Conservation (phyloP, 1,139 yeast species). For the Yamadazyma diddensiae region DNA sequence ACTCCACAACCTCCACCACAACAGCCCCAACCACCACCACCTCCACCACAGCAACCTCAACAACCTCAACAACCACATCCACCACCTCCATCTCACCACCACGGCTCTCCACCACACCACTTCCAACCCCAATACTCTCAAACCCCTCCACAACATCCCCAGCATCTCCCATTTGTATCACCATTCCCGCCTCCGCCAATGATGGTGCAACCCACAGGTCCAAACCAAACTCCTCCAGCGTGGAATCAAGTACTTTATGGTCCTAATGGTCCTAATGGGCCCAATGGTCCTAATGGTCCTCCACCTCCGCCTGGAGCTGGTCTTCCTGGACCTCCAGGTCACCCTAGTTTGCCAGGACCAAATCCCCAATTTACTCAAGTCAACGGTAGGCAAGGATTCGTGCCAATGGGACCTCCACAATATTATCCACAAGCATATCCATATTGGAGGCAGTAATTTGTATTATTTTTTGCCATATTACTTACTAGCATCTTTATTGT, state of each 20-base stretch:
- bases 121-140: slow-evolving; percentile 3
- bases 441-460: slow-evolving; percentile 6
- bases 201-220: slow-evolving; percentile 1
- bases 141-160: slow-evolving; percentile 3
- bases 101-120: not conserved
- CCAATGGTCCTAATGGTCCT: not conserved
- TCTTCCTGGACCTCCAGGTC: slow-evolving; percentile 2
- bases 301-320: not conserved
- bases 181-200: slow-evolving; percentile 6
- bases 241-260: slow-evolving; percentile 1
- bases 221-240: slow-evolving; percentile 1
- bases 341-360: not conserved
- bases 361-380: slow-evolving; percentile 1
- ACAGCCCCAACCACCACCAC: not conserved
- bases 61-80: slow-evolving; percentile 1
- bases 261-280: not conserved
- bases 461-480: slow-evolving; percentile 2
- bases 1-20: slow-evolving; percentile 1
- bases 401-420: slow-evolving; percentile 8
- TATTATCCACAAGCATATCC: slow-evolving; percentile 5
- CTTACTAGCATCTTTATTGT: slow-evolving; percentile 5
- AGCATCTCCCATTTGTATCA: not conserved
- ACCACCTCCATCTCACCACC: slow-evolving; percentile 1
- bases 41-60: not conserved
- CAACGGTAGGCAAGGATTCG: not conserved